Evolutionary conservation across 2,329 filamentous ascomycete species (phyloP).

Genomic region (Aureobasidium lini): DNA sequence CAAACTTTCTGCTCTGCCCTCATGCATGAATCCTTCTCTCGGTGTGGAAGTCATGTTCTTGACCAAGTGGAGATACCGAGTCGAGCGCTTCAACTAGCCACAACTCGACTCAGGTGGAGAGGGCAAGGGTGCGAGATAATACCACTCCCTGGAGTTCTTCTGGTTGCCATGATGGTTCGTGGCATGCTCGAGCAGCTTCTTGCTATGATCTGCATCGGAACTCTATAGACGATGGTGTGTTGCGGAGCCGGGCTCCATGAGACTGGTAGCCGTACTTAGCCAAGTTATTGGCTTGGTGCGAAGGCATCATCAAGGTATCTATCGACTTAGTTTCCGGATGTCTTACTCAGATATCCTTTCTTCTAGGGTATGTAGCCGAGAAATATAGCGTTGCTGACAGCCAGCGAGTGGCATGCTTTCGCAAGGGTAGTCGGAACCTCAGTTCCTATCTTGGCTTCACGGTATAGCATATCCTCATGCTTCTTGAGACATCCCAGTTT

Average conservation of each 20-base stretch:
- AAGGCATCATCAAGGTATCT: background rate
- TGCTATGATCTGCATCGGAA: background rate
- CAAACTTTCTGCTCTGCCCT: background rate
- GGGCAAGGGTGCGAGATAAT: background rate
- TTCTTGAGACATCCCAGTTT: no score
- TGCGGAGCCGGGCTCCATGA: background rate
- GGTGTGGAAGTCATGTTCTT: background rate
- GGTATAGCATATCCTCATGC: no score
- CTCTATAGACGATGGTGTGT: background rate
- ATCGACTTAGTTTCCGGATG: background rate
- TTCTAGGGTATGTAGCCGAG: background rate
- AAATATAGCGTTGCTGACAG: no score
- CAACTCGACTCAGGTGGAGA: background rate
- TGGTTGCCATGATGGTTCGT: background rate
- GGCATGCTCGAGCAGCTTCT: background rate
- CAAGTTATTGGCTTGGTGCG: background rate
- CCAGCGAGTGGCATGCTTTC: no score
- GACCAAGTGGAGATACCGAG: background rate
- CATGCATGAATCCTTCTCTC: no score
- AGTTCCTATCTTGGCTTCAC: no score
- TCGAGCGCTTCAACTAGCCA: background rate
- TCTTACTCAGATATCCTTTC: no score
- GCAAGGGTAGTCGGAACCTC: no score
- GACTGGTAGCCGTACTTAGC: background rate
- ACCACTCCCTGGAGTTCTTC: background rate